Conservation (phyloP, 345 rosid genomes). For the Arabis alpina region DNA sequence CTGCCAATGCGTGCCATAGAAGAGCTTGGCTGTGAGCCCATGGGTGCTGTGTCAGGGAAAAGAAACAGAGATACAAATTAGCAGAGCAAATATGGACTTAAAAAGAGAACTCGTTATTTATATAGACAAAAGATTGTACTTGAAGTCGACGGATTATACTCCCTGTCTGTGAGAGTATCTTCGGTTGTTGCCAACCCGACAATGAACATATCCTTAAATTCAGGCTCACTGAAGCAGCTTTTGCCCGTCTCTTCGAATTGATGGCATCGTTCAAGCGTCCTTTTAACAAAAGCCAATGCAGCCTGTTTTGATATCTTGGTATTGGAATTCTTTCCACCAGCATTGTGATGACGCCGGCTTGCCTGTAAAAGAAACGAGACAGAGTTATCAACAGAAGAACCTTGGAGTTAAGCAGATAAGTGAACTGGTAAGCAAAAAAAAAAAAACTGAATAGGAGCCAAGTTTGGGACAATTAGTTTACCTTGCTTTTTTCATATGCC, state of each 20-base stretch:
- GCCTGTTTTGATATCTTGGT: slow-evolving; percentile 84
- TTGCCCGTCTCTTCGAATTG: slow-evolving; percentile 76
- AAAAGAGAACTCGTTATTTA: neutral
- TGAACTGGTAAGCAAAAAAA: neutral
- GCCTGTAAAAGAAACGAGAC: slow-evolving; percentile 49
- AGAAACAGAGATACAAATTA: slow-evolving; percentile 16
- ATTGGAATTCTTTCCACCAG: slow-evolving; percentile 75
- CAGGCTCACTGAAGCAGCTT: slow-evolving; percentile 86
- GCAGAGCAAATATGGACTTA: neutral
- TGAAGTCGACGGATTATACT: slow-evolving; percentile 43
- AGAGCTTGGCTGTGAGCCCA: slow-evolving; percentile 61
- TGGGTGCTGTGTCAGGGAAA: slow-evolving; percentile 59
- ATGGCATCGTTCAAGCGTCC: slow-evolving; percentile 67
- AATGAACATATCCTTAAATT: slow-evolving; percentile 65
- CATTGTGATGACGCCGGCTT: slow-evolving; percentile 60
- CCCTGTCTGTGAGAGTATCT: slow-evolving; percentile 55
- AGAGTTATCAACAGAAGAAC: slow-evolving; percentile 17
- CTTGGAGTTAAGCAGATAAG: slow-evolving; percentile 12
- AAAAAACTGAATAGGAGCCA: slow-evolving; percentile 1
- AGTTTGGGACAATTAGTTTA: slow-evolving; percentile 38
- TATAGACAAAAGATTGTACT: slow-evolving; percentile 20
- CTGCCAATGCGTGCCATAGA: slow-evolving; percentile 47
- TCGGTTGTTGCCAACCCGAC: slow-evolving; percentile 50
- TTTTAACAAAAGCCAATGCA: slow-evolving; percentile 73
- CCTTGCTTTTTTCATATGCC: slow-evolving; percentile 88